phyloP scores from a whole-genome alignment of 139 green algal genomes.

The Edaphochlamys debaryana region DNA sequence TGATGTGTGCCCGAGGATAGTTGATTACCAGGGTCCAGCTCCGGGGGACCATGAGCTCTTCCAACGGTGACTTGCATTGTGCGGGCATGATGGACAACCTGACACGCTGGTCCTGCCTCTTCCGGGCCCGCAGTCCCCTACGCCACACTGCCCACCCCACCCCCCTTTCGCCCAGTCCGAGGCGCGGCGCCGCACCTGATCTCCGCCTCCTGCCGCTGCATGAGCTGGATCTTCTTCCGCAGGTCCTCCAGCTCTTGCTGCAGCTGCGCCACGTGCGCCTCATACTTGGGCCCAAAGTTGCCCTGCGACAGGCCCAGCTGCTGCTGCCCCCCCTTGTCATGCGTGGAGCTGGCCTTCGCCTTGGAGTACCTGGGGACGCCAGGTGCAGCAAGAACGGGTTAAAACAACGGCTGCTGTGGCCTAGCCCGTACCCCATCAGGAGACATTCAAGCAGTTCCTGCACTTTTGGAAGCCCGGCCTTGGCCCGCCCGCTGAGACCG shows the following conservation, averaged over 20 bases:
- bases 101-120: not conserved
- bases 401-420: too few relatives aligned
- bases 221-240: constrained; percentile 55
- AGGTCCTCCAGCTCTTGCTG: constrained; percentile 83
- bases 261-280: constrained; percentile 85
- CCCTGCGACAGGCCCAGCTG: constrained; percentile 54
- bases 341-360: constrained; percentile 15
- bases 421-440: too few relatives aligned
- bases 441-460: too few relatives aligned
- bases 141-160: not conserved
- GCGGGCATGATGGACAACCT: not conserved
- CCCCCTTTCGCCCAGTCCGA: not conserved
- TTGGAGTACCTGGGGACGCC: constrained; percentile 48
- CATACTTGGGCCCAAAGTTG: constrained; percentile 89
- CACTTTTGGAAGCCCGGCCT: too few relatives aligned
- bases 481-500: too few relatives aligned
- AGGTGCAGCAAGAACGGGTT: too few relatives aligned
- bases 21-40: too few relatives aligned
- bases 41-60: too few relatives aligned
- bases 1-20: too few relatives aligned
- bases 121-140: not conserved
- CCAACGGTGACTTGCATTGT: too few relatives aligned
- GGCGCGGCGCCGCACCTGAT: constrained; percentile 12
- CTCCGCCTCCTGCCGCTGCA: constrained; percentile 53
- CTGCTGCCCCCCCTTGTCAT: constrained; percentile 37